phyloP scores from a whole-genome alignment of 2,329 filamentous ascomycete genomes.

The Aciculosporium take region DNA sequence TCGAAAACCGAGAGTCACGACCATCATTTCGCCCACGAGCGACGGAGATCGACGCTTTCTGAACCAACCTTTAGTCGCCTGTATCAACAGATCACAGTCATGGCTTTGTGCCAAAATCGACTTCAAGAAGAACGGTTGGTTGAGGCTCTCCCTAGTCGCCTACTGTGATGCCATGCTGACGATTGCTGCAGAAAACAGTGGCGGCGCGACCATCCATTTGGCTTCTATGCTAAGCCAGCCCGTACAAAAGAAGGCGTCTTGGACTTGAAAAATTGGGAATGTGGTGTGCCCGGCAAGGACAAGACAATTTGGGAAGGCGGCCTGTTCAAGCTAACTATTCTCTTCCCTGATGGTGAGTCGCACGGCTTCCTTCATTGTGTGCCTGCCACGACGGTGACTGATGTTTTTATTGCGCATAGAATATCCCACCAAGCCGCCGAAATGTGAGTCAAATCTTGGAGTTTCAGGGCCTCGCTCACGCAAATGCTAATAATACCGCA shows the following conservation, averaged over 20 bases:
- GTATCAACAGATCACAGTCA: conserved; percentile 22
- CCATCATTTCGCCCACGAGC: not conserved
- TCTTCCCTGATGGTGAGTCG: conserved; percentile 76
- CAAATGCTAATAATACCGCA: conserved; percentile 20
- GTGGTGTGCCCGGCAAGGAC: conserved; percentile 87
- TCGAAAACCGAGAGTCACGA: not conserved
- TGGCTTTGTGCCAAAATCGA: conserved; percentile 81
- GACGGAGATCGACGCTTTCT: not conserved
- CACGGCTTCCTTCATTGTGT: conserved; percentile 4
- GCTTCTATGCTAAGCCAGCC: conserved; percentile 83
- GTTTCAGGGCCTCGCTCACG: not conserved
- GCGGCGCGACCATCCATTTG: conserved; percentile 93
- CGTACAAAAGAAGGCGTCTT: conserved; percentile 68
- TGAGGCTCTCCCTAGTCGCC: not conserved
- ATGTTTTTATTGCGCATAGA: conserved; percentile 37
- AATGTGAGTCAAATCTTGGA: conserved; percentile 61
- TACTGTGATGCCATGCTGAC: conserved; percentile 10
- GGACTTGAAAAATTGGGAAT: conserved; percentile 93
- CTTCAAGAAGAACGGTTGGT: conserved; percentile 75
- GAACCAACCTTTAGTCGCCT: not conserved
- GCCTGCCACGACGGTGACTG: not conserved
- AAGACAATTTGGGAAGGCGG: conserved; percentile 98
- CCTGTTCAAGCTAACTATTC: conserved; percentile 84
- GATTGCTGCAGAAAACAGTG: conserved; percentile 64
- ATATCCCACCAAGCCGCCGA: conserved; percentile 96